Base-by-base conservation (phyloP, 2,329 filamentous ascomycete genomes). In the Aspergillus sp. region DNA sequence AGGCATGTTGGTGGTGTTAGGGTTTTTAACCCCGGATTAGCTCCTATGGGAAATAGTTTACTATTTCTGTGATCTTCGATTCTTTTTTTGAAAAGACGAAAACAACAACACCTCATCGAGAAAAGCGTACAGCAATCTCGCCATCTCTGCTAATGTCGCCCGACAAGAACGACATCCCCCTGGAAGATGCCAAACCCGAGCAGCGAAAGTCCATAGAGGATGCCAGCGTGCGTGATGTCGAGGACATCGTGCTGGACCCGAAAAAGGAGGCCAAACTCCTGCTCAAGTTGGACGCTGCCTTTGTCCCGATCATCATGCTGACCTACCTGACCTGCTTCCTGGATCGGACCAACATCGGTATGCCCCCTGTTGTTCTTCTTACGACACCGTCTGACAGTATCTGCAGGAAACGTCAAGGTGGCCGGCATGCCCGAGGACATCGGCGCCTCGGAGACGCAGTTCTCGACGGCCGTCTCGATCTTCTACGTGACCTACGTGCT, bases 311-410 rank as follows among this genome's bases (percentile, higher is more conserved):
- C 50, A 78, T 84, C 53, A 82, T 81, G 75, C 64, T 81, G 44
- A 73, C 83, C 4, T 85, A 82, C 55, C 61, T 85, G 17, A 73
- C 75, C 3, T 81, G 77, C 55, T 82, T 81, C 59, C 69, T 83
- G 38, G 82, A 85, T 64, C 74, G 82, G 49, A 72, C 73, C 17
- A 81, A 81, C 57, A 81, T 83, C 36, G 77, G 77, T 72, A 58
- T 20, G 40, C 19, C 50, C 11, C 3, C 2, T 42, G 14, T 20
- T 13, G 3, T 17, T 5, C n/a, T 17, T 16, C n/a, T n/a, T 13
- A 46, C 16, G 23, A 25, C 17, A 2, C 29, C 32, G 38, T 7
- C 9, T 49, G 6, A 45, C 38, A 42, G 23, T 10, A 17, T 49
- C 46, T 43, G 57, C 63, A 65, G 76, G 77, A 45, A 81, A 81